Base-by-base conservation (phyloP, 2,329 filamentous ascomycete genomes). In the Talaromyces albobiverticillius region DNA sequence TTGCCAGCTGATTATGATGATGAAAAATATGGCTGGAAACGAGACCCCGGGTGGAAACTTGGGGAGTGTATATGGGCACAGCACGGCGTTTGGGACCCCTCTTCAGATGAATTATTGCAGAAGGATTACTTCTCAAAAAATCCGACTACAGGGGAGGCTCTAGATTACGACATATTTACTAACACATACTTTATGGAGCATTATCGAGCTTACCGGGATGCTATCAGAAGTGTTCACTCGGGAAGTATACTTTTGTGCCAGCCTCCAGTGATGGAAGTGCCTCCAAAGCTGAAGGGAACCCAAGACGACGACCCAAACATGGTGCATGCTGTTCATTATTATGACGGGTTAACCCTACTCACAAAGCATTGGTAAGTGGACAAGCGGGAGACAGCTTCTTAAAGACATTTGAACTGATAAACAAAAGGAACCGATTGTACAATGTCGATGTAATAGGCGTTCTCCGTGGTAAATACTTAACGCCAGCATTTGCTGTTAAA, bases 11-110 rank as follows among this genome's bases (percentile, higher is more conserved):
- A 84, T 55, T 90, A 93, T 67, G 88, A 96, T 64, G 94, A 99
- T 61, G 86, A 83, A 11, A 83, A 85, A 59, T 99, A 99, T 69
- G 90, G 90, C 32, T 99, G 90, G 85, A 91, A 88, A 67, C 84
- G 94, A 60, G 90, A 95, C 65, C 81, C 88, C 0, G 86, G 80
- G 7, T 99, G 94, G 94, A 92, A 87, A 69, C 76, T 99, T 16
- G 94, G 94, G n/a, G 85, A 95, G 71, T 97, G 94, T 65, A 71
- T 99, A 38, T 99, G 94, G 94, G 93, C 94, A 3, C 93, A 96
- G 66, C 92, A 99, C 69, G 93, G 92, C 1, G 84, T 99, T 5
- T 99, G 94, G 94, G 90, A 99, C 66, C 86, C 88, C 5, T 75
- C 78, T 3, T 88, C 82, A 2, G 91, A 96, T 67, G 83, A 82